Evolutionary conservation across 2,329 filamentous ascomycete genomes (phyloP), one percentile per base, ranked within the genome.

Genomic region (Ophiostoma sp.): DNA sequence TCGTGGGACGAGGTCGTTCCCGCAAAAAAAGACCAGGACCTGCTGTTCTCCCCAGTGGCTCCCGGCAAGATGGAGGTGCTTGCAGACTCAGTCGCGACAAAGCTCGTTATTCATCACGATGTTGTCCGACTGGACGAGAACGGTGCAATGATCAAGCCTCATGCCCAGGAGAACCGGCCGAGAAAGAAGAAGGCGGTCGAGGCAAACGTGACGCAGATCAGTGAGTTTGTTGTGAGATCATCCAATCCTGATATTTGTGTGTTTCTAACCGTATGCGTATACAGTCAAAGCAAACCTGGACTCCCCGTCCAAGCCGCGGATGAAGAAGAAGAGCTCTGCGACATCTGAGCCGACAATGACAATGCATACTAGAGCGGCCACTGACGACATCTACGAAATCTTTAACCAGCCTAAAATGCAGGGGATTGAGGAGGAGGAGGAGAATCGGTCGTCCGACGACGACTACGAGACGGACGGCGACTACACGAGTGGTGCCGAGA

Each of bases 331-430:
- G 80, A 91, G 90, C 72, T 70, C 69, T 2, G 77, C 77, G 76
- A 78, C 77, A 76, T 84, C 87, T 70, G 95, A 98, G 81, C 93
- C 95, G n/a, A 99, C 96, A 1, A 98, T 99, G 95, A 99, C 96
- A 0, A 89, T 99, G 76, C 94, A 98, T 80, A 99, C 96, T 15
- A 93, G 90, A 78, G 95, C 96, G 76, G 96, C 96, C 4, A 98
- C 95, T 75, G 95, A 98, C 78, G 96, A 99, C 78, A 98, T 99
- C 70, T 98, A 98, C 79, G 94, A 94, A 73, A 93, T 99, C 66
- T 99, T 98, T 83, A 98, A 96, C 79, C 93, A 96, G 73, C 95
- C 96, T 1, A 81, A 95, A 25, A 82, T 84, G 72, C 75, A 81
- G 71, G 80, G 76, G 75, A 79, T 76, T 19, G 79, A 70, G 0